phyloP scores from a whole-genome alignment of 78 protist genomes.

The Ministeria vibrans region DNA sequence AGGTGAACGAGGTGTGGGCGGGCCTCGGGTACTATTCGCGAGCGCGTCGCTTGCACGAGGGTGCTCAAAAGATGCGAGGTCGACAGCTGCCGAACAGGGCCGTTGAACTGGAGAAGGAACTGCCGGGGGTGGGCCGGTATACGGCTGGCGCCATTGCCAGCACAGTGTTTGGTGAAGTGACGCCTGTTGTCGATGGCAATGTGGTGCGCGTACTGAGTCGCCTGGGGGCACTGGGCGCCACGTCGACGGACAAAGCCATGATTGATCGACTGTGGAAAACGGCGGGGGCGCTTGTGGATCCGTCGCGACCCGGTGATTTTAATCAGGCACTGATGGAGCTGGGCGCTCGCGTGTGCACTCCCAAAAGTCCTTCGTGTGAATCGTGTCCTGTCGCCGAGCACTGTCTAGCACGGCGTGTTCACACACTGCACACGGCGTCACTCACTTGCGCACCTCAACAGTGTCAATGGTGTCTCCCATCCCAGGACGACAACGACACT shows the following conservation, averaged over 20 bases:
- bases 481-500: neutral
- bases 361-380: constrained; percentile 41
- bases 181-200: constrained; percentile 73
- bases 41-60: constrained; percentile 57
- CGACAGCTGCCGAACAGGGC: constrained; percentile 17
- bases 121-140: constrained; percentile 73
- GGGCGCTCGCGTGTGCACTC: constrained; percentile 74
- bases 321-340: constrained; percentile 83
- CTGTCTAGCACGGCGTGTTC: neutral
- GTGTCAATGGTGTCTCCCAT: neutral
- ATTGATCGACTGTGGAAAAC: neutral
- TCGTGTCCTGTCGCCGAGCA: constrained; percentile 41
- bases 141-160: constrained; percentile 71
- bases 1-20: constrained; percentile 56
- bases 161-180: constrained; percentile 19
- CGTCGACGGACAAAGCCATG: neutral
- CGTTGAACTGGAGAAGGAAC: neutral
- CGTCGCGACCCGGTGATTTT: constrained; percentile 47
- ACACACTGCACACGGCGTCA: neutral
- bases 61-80: constrained; percentile 22
- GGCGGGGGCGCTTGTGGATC: constrained; percentile 27
- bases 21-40: constrained; percentile 84
- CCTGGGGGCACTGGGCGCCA: constrained; percentile 43
- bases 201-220: constrained; percentile 75
- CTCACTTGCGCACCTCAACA: neutral